Percentiles rank a stretch among this genome's conserved stretches.
Evolutionary conservation across 2,329 filamentous ascomycete species (phyloP).

Genomic region (Pyricularia sp.): DNA sequence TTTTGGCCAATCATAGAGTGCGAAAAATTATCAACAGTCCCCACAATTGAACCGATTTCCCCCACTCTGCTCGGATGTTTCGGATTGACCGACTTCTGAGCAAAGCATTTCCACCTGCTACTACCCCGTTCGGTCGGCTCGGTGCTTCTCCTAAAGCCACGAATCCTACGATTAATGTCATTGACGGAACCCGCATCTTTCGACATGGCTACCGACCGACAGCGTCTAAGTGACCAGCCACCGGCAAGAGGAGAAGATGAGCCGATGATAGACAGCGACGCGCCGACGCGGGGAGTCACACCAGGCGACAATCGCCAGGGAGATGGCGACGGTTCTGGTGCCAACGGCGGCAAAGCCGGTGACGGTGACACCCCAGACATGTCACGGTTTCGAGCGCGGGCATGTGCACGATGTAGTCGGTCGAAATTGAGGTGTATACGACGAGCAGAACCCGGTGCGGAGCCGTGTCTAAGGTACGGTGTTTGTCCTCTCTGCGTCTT

Average conservation of each 20-base stretch:
- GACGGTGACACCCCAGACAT: neutral
- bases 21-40: too few relatives aligned
- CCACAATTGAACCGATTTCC: neutral
- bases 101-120: neutral
- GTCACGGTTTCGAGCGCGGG: conserved; percentile 15
- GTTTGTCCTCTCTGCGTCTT: too few relatives aligned
- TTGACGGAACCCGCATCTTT: too few relatives aligned
- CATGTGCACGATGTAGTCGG: conserved; percentile 16
- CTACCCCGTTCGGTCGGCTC: neutral
- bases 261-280: neutral
- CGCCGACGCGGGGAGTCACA: neutral
- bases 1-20: too few relatives aligned
- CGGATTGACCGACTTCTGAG: neutral
- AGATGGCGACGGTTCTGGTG: neutral
- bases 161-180: neutral
- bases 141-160: neutral
- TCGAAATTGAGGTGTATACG: conserved; percentile 14
- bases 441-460: conserved; percentile 10
- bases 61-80: neutral
- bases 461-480: conserved; percentile 11
- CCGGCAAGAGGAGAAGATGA: neutral
- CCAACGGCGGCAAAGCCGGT: neutral
- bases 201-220: neutral
- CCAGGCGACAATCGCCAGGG: neutral
- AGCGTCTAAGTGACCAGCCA: neutral